Evolutionary conservation across 768 basidiomycete genomes (phyloP).

Genomic region (Leccinum uliginosum): DNA sequence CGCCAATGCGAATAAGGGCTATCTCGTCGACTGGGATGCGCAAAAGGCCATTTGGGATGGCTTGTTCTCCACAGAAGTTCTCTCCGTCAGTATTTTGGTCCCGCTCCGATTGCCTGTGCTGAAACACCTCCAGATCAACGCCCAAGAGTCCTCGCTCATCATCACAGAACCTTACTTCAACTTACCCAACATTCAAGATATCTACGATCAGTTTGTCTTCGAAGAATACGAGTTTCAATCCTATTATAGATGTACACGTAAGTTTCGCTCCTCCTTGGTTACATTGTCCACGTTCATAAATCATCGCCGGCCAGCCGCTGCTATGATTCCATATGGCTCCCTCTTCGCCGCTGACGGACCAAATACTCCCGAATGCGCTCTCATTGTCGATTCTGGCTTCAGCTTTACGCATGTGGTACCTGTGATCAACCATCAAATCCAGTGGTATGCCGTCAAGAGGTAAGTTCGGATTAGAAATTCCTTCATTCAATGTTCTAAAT

Average conservation of each 20-base stretch:
- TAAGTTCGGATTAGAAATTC: slow-evolving; percentile 28
- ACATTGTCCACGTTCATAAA: slow-evolving; percentile 19
- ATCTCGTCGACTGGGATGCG: slow-evolving; percentile 91
- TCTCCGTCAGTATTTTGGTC: slow-evolving; percentile 47
- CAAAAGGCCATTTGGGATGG: slow-evolving; percentile 95
- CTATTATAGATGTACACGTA: slow-evolving; percentile 79
- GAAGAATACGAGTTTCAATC: slow-evolving; percentile 94
- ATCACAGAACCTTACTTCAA: slow-evolving; percentile 96
- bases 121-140: slow-evolving; percentile 53
- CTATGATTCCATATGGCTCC: slow-evolving; percentile 67
- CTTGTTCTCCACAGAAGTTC: slow-evolving; percentile 67
- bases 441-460: slow-evolving; percentile 84
- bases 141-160: slow-evolving; percentile 67
- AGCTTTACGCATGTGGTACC: slow-evolving; percentile 93
- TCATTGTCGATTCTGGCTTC: slow-evolving; percentile 89
- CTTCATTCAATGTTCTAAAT: slow-evolving; percentile 14
- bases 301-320: slow-evolving; percentile 55
- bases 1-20: slow-evolving; percentile 56
- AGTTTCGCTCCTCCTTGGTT: slow-evolving; percentile 30
- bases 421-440: slow-evolving; percentile 64
- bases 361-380: slow-evolving; percentile 67
- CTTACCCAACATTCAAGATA: slow-evolving; percentile 84
- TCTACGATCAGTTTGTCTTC: slow-evolving; percentile 93
- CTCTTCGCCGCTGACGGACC: slow-evolving; percentile 53
- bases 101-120: slow-evolving; percentile 1